A percentile compares a stretch with the other conserved stretches of the same genome.
Conservation (phyloP, 2,329 filamentous ascomycete species). For the Talaromyces sp. region DNA sequence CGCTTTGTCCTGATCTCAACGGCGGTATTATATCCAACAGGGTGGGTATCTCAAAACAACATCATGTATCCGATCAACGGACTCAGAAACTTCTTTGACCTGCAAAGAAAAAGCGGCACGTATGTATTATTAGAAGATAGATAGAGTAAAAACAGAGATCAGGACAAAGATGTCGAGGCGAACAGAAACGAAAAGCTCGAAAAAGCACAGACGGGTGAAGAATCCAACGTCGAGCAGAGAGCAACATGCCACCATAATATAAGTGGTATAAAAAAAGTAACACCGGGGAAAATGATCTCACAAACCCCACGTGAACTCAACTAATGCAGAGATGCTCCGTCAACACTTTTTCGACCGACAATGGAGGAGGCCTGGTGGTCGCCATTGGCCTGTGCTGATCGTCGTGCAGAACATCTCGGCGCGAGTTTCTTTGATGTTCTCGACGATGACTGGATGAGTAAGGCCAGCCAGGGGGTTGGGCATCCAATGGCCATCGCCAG, state of each 20-base stretch:
- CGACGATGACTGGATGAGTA: not conserved
- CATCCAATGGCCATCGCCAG: not conserved
- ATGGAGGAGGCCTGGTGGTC: not conserved
- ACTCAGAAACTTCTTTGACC: conserved; percentile 27
- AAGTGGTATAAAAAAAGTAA: conserved; percentile 20
- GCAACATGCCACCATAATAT: conserved; percentile 14
- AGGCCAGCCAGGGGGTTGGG: not conserved
- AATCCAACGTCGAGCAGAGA: not conserved
- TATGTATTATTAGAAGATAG: conserved; percentile 8
- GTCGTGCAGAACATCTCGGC: not conserved
- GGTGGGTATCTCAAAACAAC: conserved; percentile 14
- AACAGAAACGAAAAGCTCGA: conserved; percentile 23
- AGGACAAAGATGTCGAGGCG: conserved; percentile 22
- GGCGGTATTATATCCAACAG: conserved; percentile 1
- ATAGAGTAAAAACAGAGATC: conserved; percentile 8
- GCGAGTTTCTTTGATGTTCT: not conserved
- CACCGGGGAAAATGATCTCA: conserved; percentile 11
- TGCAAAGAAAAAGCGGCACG: conserved; percentile 20
- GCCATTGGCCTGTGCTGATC: conserved; percentile 3
- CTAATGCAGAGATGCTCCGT: conserved; percentile 2
- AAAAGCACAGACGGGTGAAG: conserved; percentile 15
- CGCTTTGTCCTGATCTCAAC: conserved; percentile 7
- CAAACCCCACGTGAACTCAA: conserved; percentile 1
- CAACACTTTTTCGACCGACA: not conserved
- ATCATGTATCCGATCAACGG: conserved; percentile 42